Evolutionary conservation across 371 early-diverging fungal species (phyloP), one percentile per base, ranked within the genome.

Genomic region (Fennellomyces sp.): DNA sequence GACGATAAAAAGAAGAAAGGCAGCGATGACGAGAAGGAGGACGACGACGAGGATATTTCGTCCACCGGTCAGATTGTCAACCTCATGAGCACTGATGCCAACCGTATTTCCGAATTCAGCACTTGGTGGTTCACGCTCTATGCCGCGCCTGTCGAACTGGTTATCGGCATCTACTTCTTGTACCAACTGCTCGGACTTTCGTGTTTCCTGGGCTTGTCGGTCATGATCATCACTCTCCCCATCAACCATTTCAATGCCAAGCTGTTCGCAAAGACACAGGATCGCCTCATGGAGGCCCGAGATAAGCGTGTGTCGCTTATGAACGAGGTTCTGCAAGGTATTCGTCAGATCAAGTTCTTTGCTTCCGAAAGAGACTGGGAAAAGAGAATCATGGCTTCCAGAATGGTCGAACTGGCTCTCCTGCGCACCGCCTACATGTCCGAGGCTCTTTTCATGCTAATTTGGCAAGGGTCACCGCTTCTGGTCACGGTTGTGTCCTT

Each of bases 11-110:
- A 61, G 21, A 50, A 36, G 25, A 52, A 41, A 15, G 52, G 28
- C 8, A 52, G 49, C 0, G 69, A 56, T 23, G 47, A 62, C n/a
- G 61, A 63, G 0, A 69, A 71, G 25, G 70, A 75, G 5, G 57
- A 62, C 38, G 63, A 66, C 3, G 69, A 70, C 13, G 72, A 70
- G 30, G 60, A 68, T 2, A 68, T 69, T 5, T 72, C 82, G n/a
- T 73, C 76, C 2, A 71, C 82, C 4, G 96, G 96, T 23, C 86
- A 84, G 25, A 82, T 96, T 54, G 90, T 90, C 63, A 96, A 92
- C 66, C 64, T 97, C 55, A 89, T 95, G 71, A 89, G 94, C n/a
- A 88, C 94, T 1, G 96, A 97, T 62, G 66, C 89, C 5, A 76
- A 80, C 36, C 83, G 91, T 39, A 78, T 95, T 23, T 71, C 84